phyloP scores from a whole-genome alignment of 2,329 filamentous ascomycete species.

The Botrytis tulipae region DNA sequence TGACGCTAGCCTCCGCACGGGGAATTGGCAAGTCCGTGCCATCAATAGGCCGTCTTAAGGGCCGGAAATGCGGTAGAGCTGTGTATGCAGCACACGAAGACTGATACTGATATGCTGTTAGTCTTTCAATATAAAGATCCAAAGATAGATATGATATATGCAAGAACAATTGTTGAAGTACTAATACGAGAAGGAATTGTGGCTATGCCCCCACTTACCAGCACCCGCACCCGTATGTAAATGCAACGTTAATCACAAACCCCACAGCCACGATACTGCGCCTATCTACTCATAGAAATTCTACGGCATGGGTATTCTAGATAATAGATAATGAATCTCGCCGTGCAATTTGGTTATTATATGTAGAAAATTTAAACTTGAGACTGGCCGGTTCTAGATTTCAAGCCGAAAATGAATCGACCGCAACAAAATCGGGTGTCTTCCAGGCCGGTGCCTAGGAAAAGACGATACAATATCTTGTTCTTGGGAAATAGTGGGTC shows the following conservation, averaged over 20 bases:
- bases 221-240: neutral
- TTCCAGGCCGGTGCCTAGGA: neutral
- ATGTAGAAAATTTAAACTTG: neutral
- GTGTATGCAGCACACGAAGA: neutral
- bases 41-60: neutral
- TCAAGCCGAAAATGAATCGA: neutral
- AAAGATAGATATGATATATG: neutral
- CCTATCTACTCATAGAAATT: neutral
- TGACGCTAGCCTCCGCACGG: neutral
- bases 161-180: neutral
- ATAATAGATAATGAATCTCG: neutral
- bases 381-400: neutral
- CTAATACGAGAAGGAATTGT: constrained; percentile 15
- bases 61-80: neutral
- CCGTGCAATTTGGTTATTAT: neutral
- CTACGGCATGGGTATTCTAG: neutral
- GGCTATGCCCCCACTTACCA: constrained; percentile 11
- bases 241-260: constrained; percentile 1
- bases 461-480: neutral
- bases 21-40: neutral
- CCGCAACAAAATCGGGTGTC: neutral
- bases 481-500: neutral
- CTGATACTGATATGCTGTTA: neutral
- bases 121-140: neutral
- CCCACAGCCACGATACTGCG: constrained; percentile 7